Percentiles rank a stretch among this genome's conserved stretches.
These are phyloP conservation scores for Chlamydomonas sp. DNA, from an alignment of 139 green algal species.

Conservation along the genomic window DNA sequence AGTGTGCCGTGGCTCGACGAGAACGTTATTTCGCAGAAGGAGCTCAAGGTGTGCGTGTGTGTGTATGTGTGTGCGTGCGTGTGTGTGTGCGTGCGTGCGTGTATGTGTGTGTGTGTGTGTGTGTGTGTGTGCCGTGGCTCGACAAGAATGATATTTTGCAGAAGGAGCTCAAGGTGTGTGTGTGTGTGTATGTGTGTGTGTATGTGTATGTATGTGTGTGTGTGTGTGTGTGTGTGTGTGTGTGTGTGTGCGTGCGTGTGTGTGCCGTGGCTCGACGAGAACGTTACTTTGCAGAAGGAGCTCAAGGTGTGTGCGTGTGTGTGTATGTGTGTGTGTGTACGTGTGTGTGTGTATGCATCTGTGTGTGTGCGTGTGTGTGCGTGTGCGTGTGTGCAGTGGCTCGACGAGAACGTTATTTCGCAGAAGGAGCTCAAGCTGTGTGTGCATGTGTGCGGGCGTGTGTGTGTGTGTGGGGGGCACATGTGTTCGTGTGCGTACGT, in stretches of 20 bases:
- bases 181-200: too few species aligned
- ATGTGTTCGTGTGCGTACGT: too few species aligned
- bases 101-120: too few species aligned
- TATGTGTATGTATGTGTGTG: too few species aligned
- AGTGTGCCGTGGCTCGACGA: slow-evolving; percentile 41
- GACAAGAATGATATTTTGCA: slow-evolving; percentile 22
- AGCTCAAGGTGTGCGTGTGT: slow-evolving; percentile 3
- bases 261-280: slow-evolving; percentile 39
- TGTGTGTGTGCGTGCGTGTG: slow-evolving; percentile 35
- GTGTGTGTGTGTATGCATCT: too few species aligned
- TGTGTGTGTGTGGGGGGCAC: too few species aligned
- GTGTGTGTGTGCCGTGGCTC: slow-evolving; percentile 39
- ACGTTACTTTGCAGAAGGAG: slow-evolving; percentile 12
- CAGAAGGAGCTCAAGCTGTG: slow-evolving; percentile 17
- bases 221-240: too few species aligned
- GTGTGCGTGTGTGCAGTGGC: slow-evolving; percentile 38
- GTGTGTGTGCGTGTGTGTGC: too few species aligned
- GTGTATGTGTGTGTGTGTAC: too few species aligned
- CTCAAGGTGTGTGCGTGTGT: neutral
- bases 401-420: slow-evolving; percentile 24
- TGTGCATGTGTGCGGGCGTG: too few species aligned
- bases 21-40: slow-evolving; percentile 11
- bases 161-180: slow-evolving; percentile 16
- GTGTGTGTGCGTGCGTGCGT: too few species aligned
- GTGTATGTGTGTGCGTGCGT: too few species aligned